phyloP scores from a whole-genome alignment of 2,329 filamentous ascomycete genomes.

The Penicillium sp. region DNA sequence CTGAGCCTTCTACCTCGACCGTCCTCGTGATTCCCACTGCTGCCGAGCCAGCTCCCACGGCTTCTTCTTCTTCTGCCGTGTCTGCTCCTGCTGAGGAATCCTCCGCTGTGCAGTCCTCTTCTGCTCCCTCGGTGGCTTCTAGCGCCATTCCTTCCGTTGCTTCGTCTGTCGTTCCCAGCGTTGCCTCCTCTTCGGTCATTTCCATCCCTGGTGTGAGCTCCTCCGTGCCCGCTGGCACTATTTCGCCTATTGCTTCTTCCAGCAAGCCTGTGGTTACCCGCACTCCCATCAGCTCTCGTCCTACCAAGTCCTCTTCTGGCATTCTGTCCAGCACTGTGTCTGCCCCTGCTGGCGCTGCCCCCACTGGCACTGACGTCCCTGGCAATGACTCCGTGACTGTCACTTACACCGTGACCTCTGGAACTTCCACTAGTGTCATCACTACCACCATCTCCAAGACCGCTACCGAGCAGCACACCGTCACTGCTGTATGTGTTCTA shows the following conservation, averaged over 20 bases:
- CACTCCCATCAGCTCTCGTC: slow-evolving; percentile 5
- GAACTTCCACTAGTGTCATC: slow-evolving; percentile 36
- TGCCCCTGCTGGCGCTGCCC: slow-evolving; percentile 26
- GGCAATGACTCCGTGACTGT: slow-evolving; percentile 18
- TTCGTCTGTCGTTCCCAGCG: slow-evolving; percentile 5
- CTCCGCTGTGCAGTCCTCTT: slow-evolving; percentile 8
- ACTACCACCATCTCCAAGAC: slow-evolving; percentile 42
- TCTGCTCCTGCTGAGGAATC: slow-evolving; percentile 8
- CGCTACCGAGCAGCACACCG: slow-evolving; percentile 29
- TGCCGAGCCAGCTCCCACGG: neutral
- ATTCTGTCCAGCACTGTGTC: slow-evolving; percentile 9
- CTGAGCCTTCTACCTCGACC: slow-evolving; percentile 19
- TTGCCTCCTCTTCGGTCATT: slow-evolving; percentile 3
- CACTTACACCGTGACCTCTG: slow-evolving; percentile 43
- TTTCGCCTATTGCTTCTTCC: slow-evolving; percentile 5
- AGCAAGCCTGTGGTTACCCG: slow-evolving; percentile 7
- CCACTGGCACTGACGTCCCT: slow-evolving; percentile 26
- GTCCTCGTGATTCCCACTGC: slow-evolving; percentile 25
- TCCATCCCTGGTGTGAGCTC: neutral
- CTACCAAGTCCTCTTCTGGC: slow-evolving; percentile 10
- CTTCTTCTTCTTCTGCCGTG: neutral
- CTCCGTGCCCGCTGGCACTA: neutral
- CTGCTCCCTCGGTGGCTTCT: slow-evolving; percentile 5
- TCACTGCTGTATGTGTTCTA: slow-evolving; percentile 27
- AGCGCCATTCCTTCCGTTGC: slow-evolving; percentile 14